Base-by-base conservation (phyloP, 2,329 filamentous ascomycete genomes). In the Pyrenophora tritici-repentis region DNA sequence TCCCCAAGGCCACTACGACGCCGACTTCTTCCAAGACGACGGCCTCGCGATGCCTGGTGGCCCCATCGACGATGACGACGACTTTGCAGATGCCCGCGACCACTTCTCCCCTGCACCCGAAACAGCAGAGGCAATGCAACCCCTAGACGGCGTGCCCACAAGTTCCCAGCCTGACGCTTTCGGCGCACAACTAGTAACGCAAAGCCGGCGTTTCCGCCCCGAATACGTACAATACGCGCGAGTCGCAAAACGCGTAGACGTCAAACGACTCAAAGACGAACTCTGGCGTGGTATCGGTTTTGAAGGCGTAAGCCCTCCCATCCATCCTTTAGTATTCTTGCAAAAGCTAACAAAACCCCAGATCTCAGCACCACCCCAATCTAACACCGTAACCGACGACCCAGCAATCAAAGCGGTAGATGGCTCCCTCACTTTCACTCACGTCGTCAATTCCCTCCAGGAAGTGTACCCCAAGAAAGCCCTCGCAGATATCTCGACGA, bases 1-100 rank as follows among this genome's bases (percentile, higher is more conserved):
- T 1, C 73, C 82, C 2, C 80, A 85, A 62, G 92, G 92, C 54
- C 87, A 95, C 68, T 99, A 97, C 74, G 91, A 97, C 71, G 93
- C 94, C 52, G 89, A 97, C 73, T 99, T 97, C 82, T 99, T 97
- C 79, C 88, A 94, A 65, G 94, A 97, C 66, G 90, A 93, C 62
- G 87, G 83, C 1, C 78, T 92, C 58, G 86, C 87, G 1, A 83
- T 90, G 63, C 79, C 83, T 1, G 86, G 83, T 9, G 85, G 79
- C 4, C 80, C 83, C 14, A 80, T 81, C 22, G 86, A 87, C 35
- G 86, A 89, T 42, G 79, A 82, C 51, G 87, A 89, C 44, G 78
- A 81, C 53, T 94, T 94, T 73, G 88, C 89, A 3, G 90, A 94
- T 71, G 90, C 90, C 24, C 80, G 87, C 38, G 90, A 94, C 62